phyloP scores from a whole-genome alignment of 1,139 yeast species.

The Groenewaldozyma auringiensis region DNA sequence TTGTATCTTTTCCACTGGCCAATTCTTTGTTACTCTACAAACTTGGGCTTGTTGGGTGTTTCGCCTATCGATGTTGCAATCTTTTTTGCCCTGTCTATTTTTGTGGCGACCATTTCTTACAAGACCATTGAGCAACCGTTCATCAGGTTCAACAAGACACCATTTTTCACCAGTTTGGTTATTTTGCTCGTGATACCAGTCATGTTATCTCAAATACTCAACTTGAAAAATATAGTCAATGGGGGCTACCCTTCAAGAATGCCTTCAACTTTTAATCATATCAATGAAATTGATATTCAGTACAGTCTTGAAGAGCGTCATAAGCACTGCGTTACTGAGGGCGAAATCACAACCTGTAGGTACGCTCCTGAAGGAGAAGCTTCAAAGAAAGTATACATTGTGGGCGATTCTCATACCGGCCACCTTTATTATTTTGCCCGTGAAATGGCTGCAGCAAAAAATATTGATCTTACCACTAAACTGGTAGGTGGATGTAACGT shows the following conservation, averaged over 20 bases:
- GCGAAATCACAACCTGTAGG: not conserved
- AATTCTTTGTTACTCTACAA: constrained; percentile 1
- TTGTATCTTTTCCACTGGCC: constrained; percentile 5
- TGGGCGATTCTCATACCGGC: constrained; percentile 3
- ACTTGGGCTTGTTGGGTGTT: constrained; percentile 1
- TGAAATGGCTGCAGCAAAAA: constrained; percentile 4
- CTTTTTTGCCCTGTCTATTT: constrained; percentile 1
- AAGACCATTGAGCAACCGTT: constrained; percentile 5
- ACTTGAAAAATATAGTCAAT: not conserved
- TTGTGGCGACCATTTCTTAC: constrained; percentile 1
- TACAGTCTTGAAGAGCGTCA: constrained; percentile 1
- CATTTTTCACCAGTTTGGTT: constrained; percentile 1
- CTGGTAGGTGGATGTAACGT: constrained; percentile 5
- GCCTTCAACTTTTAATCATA: not conserved
- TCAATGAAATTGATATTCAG: not conserved
- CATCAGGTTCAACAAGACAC: constrained; percentile 1
- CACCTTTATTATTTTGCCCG: constrained; percentile 2
- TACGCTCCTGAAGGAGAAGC: not conserved
- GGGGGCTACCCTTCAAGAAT: constrained; percentile 1
- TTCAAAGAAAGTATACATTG: not conserved
- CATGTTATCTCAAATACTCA: not conserved
- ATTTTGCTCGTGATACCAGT: not conserved
- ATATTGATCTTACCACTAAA: constrained; percentile 1
- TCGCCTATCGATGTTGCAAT: not conserved
- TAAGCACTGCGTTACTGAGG: not conserved